Evolutionary conservation across 768 basidiomycete genomes (phyloP).

Genomic region (Tulasnella sp.): DNA sequence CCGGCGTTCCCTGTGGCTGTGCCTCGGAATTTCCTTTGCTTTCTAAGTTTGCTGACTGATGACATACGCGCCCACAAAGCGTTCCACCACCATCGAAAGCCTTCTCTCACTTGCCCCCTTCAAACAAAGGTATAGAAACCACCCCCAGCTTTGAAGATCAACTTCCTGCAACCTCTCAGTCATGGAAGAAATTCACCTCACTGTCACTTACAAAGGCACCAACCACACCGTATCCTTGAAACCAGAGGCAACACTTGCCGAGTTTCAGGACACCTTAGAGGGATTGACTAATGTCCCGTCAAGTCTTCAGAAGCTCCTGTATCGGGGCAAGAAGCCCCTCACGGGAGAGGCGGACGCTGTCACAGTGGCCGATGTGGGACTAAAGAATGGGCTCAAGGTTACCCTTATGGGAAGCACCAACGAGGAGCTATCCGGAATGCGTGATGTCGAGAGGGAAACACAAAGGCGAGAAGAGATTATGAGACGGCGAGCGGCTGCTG

Average conservation of each 20-base stretch:
- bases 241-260: slow-evolving; percentile 51
- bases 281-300: slow-evolving; percentile 65
- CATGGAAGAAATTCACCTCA: slow-evolving; percentile 6
- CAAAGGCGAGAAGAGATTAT: slow-evolving; percentile 56
- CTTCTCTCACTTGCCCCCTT: background rate
- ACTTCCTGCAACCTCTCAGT: background rate
- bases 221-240: slow-evolving; percentile 48
- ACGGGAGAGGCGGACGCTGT: slow-evolving; percentile 36
- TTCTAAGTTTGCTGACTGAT: background rate
- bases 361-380: slow-evolving; percentile 48
- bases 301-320: slow-evolving; percentile 65
- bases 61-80: background rate
- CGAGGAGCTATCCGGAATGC: slow-evolving; percentile 54
- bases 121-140: background rate
- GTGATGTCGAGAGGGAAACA: slow-evolving; percentile 56
- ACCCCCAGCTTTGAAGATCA: background rate
- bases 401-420: slow-evolving; percentile 67
- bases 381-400: slow-evolving; percentile 62
- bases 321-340: slow-evolving; percentile 57
- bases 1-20: background rate
- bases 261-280: slow-evolving; percentile 52
- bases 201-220: slow-evolving; percentile 21
- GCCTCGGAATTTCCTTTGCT: background rate
- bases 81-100: background rate
- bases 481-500: slow-evolving; percentile 54